A percentile compares a stretch with the other conserved stretches of the same genome.
Evolutionary conservation across 2,329 filamentous ascomycete genomes (phyloP).

Genomic region (Colletotrichum neosansevieriae): DNA sequence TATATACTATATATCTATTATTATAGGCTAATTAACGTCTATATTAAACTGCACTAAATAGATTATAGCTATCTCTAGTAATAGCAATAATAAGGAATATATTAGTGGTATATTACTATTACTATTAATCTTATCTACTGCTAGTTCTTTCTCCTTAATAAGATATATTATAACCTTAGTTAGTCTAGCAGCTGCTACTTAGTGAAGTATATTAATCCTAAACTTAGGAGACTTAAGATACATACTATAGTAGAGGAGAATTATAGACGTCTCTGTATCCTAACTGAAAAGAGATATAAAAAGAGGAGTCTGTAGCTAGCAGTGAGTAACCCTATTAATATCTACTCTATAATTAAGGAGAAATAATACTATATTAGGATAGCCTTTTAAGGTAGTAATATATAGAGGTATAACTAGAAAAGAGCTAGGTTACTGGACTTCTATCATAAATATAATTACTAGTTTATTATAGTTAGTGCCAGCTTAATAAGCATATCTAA

Average conservation of each 20-base stretch:
- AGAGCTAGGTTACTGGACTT: background rate
- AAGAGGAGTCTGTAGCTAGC: background rate
- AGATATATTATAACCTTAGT: conserved; percentile 5
- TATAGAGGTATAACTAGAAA: conserved; percentile 10
- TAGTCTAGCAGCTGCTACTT: background rate
- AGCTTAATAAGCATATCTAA: background rate
- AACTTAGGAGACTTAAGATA: background rate
- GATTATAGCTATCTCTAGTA: background rate
- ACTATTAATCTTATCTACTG: background rate
- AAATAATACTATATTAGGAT: conserved; percentile 7
- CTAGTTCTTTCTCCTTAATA: background rate
- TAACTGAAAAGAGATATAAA: conserved; percentile 1
- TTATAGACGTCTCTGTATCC: background rate
- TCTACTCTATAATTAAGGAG: background rate
- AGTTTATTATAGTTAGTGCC: background rate
- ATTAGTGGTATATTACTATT: background rate
- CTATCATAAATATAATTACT: background rate
- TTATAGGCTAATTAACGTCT: background rate
- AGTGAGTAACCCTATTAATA: background rate
- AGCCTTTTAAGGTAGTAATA: background rate
- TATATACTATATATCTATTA: conserved; percentile 1
- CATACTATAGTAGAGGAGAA: background rate
- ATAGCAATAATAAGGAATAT: background rate
- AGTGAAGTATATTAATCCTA: background rate
- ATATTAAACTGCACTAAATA: background rate